phyloP scores from a whole-genome alignment of 2,329 filamentous ascomycete genomes.

The Juglanconis sp. region DNA sequence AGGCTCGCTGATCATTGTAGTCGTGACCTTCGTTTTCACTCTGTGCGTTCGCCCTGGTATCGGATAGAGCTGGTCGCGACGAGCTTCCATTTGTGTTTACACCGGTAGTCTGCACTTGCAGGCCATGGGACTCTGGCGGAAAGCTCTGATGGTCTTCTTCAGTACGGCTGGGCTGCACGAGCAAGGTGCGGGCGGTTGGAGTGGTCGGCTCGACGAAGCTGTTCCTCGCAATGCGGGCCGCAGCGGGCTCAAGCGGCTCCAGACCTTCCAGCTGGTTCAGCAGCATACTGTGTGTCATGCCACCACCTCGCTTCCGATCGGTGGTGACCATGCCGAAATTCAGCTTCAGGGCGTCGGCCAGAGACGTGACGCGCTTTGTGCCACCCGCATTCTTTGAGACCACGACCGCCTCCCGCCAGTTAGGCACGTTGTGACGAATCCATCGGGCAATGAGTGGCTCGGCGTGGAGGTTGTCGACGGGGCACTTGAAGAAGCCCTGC shows the following conservation, averaged over 20 bases:
- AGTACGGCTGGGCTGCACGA: constrained; percentile 20
- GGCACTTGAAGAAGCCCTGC: constrained; percentile 98
- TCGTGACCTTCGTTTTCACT: constrained; percentile 39
- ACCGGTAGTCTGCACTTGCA: constrained; percentile 26
- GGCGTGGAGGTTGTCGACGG: constrained; percentile 94
- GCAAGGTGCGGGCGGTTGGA: constrained; percentile 25
- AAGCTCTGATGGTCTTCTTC: constrained; percentile 43
- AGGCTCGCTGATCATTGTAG: constrained; percentile 76
- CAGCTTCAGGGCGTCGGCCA: constrained; percentile 92
- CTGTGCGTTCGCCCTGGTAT: constrained; percentile 36
- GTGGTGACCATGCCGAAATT: constrained; percentile 97
- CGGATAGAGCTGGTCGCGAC: constrained; percentile 28
- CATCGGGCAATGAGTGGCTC: constrained; percentile 93
- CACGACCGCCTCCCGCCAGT: constrained; percentile 89
- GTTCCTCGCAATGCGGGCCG: constrained; percentile 19
- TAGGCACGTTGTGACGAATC: constrained; percentile 83
- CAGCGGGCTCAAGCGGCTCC: constrained; percentile 32
- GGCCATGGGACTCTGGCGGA: constrained; percentile 35
- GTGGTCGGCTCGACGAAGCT: constrained; percentile 22
- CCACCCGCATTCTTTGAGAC: constrained; percentile 98
- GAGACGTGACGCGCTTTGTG: constrained; percentile 92
- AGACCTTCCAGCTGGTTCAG: constrained; percentile 64
- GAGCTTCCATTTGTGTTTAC: constrained; percentile 20
- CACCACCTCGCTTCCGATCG: constrained; percentile 62
- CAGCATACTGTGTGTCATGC: constrained; percentile 77